Conservation (phyloP, 306 rosid genomes). For the Trifolium subterraneum region DNA sequence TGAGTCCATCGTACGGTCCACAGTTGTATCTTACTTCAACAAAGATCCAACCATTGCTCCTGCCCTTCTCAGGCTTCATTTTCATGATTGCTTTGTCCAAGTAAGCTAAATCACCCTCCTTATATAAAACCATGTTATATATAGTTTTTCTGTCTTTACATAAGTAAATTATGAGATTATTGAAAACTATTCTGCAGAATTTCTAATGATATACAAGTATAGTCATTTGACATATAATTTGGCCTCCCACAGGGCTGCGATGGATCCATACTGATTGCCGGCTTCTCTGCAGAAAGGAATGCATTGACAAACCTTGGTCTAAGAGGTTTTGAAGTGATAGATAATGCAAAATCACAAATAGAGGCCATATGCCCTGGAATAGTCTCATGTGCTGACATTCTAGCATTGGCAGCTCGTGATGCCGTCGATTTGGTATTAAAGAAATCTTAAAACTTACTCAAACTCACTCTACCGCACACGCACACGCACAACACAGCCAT, state of each 20-base stretch:
- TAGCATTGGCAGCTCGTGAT: slow-evolving; percentile 79
- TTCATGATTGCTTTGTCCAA: slow-evolving; percentile 69
- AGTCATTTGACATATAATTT: neutral
- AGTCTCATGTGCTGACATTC: slow-evolving; percentile 73
- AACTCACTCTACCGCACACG: neutral
- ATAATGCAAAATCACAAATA: slow-evolving; percentile 70
- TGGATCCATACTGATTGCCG: slow-evolving; percentile 60
- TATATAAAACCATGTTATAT: neutral
- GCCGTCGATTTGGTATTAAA: slow-evolving; percentile 64
- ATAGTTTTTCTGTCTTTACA: too few species aligned
- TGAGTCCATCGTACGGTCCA: slow-evolving; percentile 65
- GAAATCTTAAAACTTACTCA: neutral
- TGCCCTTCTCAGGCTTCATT: slow-evolving; percentile 74
- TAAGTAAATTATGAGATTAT: neutral
- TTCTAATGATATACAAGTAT: neutral
- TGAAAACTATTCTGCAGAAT: too few species aligned
- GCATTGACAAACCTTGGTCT: slow-evolving; percentile 62
- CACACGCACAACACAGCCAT: neutral
- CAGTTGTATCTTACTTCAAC: slow-evolving; percentile 56
- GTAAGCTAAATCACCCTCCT: slow-evolving; percentile 24
- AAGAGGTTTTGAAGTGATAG: slow-evolving; percentile 77
- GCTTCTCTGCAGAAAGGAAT: slow-evolving; percentile 55
- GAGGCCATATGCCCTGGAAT: slow-evolving; percentile 70
- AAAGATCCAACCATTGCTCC: slow-evolving; percentile 66
- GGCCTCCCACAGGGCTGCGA: slow-evolving; percentile 61